These are phyloP conservation scores for Candida arabinofermentans DNA, from an alignment of 805 yeast genomes.

Conservation along the genomic window DNA sequence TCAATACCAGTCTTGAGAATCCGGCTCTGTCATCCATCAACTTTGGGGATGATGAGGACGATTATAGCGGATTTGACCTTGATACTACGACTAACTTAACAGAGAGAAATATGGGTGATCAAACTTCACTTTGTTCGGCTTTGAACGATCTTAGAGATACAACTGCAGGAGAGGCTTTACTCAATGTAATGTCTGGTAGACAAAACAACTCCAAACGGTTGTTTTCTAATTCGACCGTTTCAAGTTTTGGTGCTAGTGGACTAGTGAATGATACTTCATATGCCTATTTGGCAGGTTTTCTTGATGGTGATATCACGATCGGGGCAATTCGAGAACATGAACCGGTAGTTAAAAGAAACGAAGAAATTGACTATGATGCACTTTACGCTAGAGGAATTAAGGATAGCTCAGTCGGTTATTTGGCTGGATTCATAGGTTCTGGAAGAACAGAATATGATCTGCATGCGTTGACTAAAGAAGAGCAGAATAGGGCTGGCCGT, in stretches of 20 bases:
- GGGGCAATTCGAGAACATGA: not conserved
- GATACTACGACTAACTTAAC: not conserved
- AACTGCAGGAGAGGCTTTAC: slow-evolving; percentile 18
- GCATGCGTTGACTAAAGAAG: not conserved
- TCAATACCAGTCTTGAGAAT: not conserved
- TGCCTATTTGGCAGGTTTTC: slow-evolving; percentile 38
- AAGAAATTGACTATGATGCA: slow-evolving; percentile 22
- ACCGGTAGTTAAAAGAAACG: not conserved
- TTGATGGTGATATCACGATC: slow-evolving; percentile 23
- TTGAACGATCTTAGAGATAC: slow-evolving; percentile 18
- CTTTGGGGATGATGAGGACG: not conserved
- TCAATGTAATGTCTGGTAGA: slow-evolving; percentile 12
- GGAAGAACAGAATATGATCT: slow-evolving; percentile 20
- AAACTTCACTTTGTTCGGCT: slow-evolving; percentile 27
- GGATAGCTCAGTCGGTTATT: slow-evolving; percentile 34
- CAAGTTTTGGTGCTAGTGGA: slow-evolving; percentile 11
- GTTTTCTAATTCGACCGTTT: slow-evolving; percentile 14
- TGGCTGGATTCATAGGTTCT: slow-evolving; percentile 31
- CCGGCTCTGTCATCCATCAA: not conserved
- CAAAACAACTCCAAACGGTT: not conserved
- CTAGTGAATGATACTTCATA: slow-evolving; percentile 36
- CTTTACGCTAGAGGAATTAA: slow-evolving; percentile 19
- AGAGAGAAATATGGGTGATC: slow-evolving; percentile 3
- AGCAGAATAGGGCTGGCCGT: not conserved
- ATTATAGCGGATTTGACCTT: not conserved